A percentile compares a stretch with the other conserved stretches of the same genome.
These are phyloP conservation scores for Daldinia sp. DNA, from an alignment of 2,329 filamentous ascomycete species.

Conservation along the genomic window DNA sequence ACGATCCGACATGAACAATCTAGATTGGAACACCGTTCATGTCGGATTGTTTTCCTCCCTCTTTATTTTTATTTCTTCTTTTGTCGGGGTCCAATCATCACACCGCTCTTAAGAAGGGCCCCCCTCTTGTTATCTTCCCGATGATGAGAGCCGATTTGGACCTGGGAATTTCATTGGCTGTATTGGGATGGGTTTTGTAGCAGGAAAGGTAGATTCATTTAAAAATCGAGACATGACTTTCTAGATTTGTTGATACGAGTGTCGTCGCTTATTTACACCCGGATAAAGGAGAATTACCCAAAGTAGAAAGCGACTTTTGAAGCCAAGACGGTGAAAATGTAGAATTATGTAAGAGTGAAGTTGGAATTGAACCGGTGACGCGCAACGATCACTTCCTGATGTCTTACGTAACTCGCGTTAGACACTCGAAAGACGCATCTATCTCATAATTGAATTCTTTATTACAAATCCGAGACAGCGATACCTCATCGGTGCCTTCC, in stretches of 20 bases:
- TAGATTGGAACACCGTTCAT: background rate
- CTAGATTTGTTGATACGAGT: background rate
- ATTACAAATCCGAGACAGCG: background rate
- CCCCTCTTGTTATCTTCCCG: background rate
- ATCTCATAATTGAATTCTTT: constrained; percentile 3
- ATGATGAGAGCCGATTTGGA: background rate
- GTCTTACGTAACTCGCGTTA: background rate
- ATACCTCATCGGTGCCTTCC: constrained; percentile 9
- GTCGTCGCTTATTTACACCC: background rate
- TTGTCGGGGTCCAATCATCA: background rate
- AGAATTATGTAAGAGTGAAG: constrained; percentile 2
- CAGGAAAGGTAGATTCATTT: background rate
- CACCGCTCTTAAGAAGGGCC: background rate
- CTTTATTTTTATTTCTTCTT: no score
- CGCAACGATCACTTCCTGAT: background rate
- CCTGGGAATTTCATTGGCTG: background rate
- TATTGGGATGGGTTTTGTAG: background rate
- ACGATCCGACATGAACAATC: background rate
- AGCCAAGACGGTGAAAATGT: background rate
- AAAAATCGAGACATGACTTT: background rate
- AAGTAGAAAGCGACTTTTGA: constrained; percentile 19
- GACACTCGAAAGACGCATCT: background rate
- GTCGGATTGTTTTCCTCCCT: no score
- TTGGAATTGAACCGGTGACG: background rate
- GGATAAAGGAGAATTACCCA: constrained; percentile 23